A percentile compares a stretch with the other conserved stretches of the same genome.
phyloP scores from a whole-genome alignment of 495 filamentous ascomycete genomes.

The Delitschia confertaspora region DNA sequence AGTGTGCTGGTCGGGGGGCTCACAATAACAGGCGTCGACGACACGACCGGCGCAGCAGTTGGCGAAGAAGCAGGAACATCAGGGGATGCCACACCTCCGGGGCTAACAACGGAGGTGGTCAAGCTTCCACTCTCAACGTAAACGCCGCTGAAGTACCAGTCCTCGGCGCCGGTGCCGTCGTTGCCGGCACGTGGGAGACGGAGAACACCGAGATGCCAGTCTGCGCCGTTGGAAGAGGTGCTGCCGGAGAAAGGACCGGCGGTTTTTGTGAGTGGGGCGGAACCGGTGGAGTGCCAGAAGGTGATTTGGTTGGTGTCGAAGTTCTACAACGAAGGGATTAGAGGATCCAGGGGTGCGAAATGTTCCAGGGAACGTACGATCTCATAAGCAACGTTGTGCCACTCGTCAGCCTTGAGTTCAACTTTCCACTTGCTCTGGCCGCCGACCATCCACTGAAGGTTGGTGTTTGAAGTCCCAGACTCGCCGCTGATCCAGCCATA shows the following conservation, averaged over 20 bases:
- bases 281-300: conserved; percentile 59
- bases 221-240: conserved; percentile 57
- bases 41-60: background rate
- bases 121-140: conserved; percentile 58
- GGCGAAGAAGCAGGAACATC: background rate
- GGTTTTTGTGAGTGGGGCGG: conserved; percentile 46
- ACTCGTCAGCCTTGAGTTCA: conserved; percentile 46
- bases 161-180: conserved; percentile 45
- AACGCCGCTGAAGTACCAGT: conserved; percentile 66
- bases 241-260: conserved; percentile 49
- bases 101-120: conserved; percentile 49
- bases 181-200: conserved; percentile 52
- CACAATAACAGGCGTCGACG: no score
- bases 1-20: background rate
- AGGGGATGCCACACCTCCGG: conserved; percentile 20
- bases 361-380: conserved; percentile 19
- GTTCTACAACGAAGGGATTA: conserved; percentile 35
- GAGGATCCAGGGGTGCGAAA: conserved; percentile 36
- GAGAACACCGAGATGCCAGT: conserved; percentile 68
- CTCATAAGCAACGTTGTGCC: conserved; percentile 63
- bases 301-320: conserved; percentile 53
- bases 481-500: conserved; percentile 57
- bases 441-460: conserved; percentile 46
- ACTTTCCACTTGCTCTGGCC: conserved; percentile 47
- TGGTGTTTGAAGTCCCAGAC: conserved; percentile 43